phyloP scores from a whole-genome alignment of 2,329 filamentous ascomycete genomes.

The Biscogniauxia sp. region DNA sequence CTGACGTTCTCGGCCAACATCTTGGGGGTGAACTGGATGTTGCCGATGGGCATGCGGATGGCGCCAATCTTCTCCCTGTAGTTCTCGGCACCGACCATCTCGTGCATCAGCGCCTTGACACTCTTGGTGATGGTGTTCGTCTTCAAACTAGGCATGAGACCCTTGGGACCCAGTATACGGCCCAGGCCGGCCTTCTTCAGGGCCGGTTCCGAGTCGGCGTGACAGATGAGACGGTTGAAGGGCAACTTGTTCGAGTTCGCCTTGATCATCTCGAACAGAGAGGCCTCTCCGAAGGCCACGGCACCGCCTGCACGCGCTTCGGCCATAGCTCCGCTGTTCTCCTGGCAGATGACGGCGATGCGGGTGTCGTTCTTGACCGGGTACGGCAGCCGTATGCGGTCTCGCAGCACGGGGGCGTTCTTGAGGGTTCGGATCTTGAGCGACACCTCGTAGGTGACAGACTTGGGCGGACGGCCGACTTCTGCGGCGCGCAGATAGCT shows the following conservation, averaged over 20 bases:
- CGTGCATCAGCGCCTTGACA: slow-evolving; percentile 69
- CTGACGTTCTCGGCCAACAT: slow-evolving; percentile 83
- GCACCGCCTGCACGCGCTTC: slow-evolving; percentile 79
- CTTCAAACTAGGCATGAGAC: slow-evolving; percentile 89
- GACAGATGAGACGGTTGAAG: slow-evolving; percentile 88
- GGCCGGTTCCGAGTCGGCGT: slow-evolving; percentile 71
- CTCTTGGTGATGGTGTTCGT: slow-evolving; percentile 85
- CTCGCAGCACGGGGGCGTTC: slow-evolving; percentile 83
- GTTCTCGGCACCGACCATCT: slow-evolving; percentile 78
- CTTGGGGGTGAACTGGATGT: slow-evolving; percentile 84
- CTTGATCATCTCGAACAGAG: slow-evolving; percentile 75
- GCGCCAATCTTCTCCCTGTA: slow-evolving; percentile 86
- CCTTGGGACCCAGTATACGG: slow-evolving; percentile 79
- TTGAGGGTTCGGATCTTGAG: slow-evolving; percentile 80
- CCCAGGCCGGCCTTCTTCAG: slow-evolving; percentile 80
- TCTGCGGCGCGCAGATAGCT: slow-evolving; percentile 91
- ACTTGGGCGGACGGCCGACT: slow-evolving; percentile 73
- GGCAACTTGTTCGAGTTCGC: slow-evolving; percentile 68
- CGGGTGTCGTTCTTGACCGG: slow-evolving; percentile 84
- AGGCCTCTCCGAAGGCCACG: slow-evolving; percentile 78
- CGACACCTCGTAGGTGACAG: slow-evolving; percentile 84
- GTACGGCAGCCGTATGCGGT: slow-evolving; percentile 83
- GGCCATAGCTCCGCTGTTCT: slow-evolving; percentile 69
- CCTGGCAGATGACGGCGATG: slow-evolving; percentile 89
- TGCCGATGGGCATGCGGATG: slow-evolving; percentile 85